Evolutionary conservation across 176 grass and related monocot species (phyloP), one percentile per base, ranked within the genome.

Genomic region (Alopecurus myosuroides): DNA sequence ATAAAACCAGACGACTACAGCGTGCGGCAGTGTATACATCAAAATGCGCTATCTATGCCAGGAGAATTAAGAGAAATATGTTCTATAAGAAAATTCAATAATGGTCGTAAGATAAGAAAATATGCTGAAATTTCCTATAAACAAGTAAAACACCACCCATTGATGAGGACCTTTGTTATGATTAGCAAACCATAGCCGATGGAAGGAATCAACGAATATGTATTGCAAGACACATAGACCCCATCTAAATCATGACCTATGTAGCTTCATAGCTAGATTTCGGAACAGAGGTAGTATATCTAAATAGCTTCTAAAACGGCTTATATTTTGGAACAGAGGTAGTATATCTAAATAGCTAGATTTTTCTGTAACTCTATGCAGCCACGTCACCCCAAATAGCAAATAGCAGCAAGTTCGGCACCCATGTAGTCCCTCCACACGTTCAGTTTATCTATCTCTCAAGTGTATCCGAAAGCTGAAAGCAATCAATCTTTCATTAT

Each of bases 1-100:
- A 79, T 48, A 78, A 61, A 61, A 70, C 49, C 20, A 79, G 51
- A 70, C 42, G 76, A 79, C 40, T 72, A 36, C 13, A 72, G 14
- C 69, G 42, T 25, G 33, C 62, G 52, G 17, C 52, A 62, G 65
- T 60, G 58, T 7, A 41, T 79, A 63, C 36, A 66, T 25, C 31
- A 66, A 50, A 85, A 46, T 14, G 44, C 4, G 45, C 45, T 15
- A 48, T 48, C 44, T 41, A 52, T 44, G 18, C 64, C 10, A 51
- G 66, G 42, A 35, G 19, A 71, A 46, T 13, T 17, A 55, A 70
- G 37, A 42, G 25, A 70, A 70, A 45, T 17, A 66, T 69, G 22
- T 23, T 73, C 28, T 7, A 73, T 73, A 49, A 18, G 46, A 48
- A 74, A 74, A 30, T 4, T 45, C 14, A 30, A 71, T 44, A 22